These are phyloP conservation scores for Tremella mesenterica DNA, from an alignment of 768 basidiomycete genomes.

Conservation along the genomic window DNA sequence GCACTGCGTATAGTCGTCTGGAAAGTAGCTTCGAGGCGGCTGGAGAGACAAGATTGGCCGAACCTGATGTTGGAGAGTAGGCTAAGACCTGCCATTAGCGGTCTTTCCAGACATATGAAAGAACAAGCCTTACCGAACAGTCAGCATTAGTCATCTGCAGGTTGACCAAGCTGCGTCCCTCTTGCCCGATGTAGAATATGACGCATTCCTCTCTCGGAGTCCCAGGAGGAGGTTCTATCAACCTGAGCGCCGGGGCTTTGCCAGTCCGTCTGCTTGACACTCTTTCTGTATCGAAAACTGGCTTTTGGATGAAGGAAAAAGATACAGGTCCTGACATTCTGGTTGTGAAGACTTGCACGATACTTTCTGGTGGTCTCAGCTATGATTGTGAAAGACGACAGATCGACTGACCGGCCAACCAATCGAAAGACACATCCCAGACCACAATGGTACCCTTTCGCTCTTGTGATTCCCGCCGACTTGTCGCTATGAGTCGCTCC, in stretches of 20 bases:
- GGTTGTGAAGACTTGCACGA: conserved; percentile 18
- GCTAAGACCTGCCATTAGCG: conserved; percentile 59
- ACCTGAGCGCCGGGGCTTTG: conserved; percentile 34
- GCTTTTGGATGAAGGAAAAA: conserved; percentile 33
- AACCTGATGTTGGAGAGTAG: conserved; percentile 57
- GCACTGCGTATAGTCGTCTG: conserved; percentile 77
- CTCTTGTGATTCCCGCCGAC: conserved; percentile 14
- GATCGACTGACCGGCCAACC: conserved; percentile 53
- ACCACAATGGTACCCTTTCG: conserved; percentile 52
- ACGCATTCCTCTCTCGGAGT: conserved; percentile 41
- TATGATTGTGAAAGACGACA: not conserved
- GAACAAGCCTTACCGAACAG: conserved; percentile 49
- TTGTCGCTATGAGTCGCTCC: conserved; percentile 16
- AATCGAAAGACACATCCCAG: conserved; percentile 70
- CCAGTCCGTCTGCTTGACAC: too few species aligned
- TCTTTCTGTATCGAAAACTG: conserved; percentile 3
- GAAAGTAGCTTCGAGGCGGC: conserved; percentile 75
- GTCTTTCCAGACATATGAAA: not conserved
- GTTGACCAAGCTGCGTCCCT: conserved; percentile 73
- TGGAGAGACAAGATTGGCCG: conserved; percentile 54
- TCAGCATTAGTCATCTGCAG: conserved; percentile 71
- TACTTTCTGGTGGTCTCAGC: conserved; percentile 19
- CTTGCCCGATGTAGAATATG: conserved; percentile 63
- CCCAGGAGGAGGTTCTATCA: conserved; percentile 31
- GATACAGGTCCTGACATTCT: conserved; percentile 12